Evolutionary conservation across 352 stramenopile species (phyloP).

Genomic region (Phytophthora tubulina): DNA sequence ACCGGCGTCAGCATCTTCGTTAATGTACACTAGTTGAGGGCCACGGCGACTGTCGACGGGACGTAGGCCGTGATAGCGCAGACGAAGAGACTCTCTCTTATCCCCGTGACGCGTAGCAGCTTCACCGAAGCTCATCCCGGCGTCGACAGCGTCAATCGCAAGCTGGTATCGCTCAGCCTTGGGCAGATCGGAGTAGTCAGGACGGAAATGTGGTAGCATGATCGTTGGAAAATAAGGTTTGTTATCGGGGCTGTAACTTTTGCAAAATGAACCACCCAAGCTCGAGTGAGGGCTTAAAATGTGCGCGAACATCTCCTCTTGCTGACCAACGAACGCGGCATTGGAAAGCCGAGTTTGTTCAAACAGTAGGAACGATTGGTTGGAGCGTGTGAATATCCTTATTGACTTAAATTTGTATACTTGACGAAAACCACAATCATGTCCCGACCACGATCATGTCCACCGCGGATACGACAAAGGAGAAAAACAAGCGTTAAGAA

Average conservation of each 20-base stretch:
- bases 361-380: background rate
- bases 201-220: background rate
- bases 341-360: background rate
- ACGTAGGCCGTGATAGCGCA: background rate
- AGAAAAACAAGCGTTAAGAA: background rate
- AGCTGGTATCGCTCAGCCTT: conserved; percentile 2
- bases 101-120: background rate
- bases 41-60: background rate
- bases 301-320: background rate
- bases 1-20: background rate
- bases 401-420: conserved; percentile 7
- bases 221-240: background rate
- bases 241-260: background rate
- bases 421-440: background rate
- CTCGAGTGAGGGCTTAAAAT: background rate
- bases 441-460: background rate
- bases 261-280: background rate
- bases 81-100: background rate
- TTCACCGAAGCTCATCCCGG: background rate
- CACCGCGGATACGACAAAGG: background rate
- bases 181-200: background rate
- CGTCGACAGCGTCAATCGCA: background rate
- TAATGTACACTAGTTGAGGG: conserved; percentile 6
- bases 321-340: background rate
- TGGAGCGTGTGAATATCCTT: background rate